Evolutionary conservation across 768 basidiomycete species (phyloP), one percentile per base, ranked within the genome.

Genomic region (Amanita exitialis): DNA sequence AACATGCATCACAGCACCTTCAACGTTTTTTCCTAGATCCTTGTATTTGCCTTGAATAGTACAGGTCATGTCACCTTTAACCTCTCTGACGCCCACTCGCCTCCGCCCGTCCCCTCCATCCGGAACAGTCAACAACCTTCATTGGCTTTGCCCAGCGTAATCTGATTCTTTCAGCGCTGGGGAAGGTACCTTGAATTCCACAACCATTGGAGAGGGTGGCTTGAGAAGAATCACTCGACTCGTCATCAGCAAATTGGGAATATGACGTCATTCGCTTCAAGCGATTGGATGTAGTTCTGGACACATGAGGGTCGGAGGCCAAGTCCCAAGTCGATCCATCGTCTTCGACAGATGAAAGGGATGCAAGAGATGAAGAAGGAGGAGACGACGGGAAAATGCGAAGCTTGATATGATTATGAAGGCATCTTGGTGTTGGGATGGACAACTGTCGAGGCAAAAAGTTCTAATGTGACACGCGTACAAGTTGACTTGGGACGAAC

Each of bases 171-270:
- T 90, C 87, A 0, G 88, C 73, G 44, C 83, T 86, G 0, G 82
- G 85, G 58, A 90, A 90, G 1, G 84, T 80, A 3, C 87, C 87
- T 61, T 82, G 80, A n/a, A 88, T 74, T 15, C 78, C 75, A 52
- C 78, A 82, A 1, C 77, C 81, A 38, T 83, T 81, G 15, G 78
- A 66, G 53, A 78, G 72, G 1, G 76, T 76, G 6, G 71, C 68
- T 28, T 62, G 75, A 32, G 63, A 82, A 1, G 85, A 83, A 60
- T 89, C 87, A 36, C 83, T 85, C 3, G 85, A 84, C 59, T 90
- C 87, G 56, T 89, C 88, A 56, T 90, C 87, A 0, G 87, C 87
- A 59, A 88, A 80, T 58, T 84, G 75, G 37, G 73, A 80, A 58
- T 82, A 82, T 5, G 84, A 83, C 46, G 73, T 73, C 1, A 77